Evolutionary conservation across 1,284 basidiomycete species (phyloP), one percentile per base, ranked within the genome.

Genomic region (Pyrrhoderma noxium): DNA sequence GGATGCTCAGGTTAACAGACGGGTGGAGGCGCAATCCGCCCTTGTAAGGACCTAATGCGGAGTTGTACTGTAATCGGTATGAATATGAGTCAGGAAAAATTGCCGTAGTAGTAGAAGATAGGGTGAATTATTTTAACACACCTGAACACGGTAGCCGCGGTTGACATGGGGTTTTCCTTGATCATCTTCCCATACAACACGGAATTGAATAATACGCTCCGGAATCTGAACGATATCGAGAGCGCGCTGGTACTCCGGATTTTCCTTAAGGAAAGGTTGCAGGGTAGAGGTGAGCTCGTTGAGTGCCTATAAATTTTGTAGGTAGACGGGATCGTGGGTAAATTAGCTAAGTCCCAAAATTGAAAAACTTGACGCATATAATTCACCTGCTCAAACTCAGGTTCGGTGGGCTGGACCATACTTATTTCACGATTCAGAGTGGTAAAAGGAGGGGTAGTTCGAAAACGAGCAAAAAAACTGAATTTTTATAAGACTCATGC

Each of bases 21-120:
- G 85, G 84, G 74, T 89, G 86, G 54, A 90, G 76, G 60, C 87
- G 81, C 58, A 89, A 79, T 67, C 85, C 85, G 60, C 87, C 87
- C 69, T 89, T 89, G 79, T 89, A 90, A 38, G 86, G 86, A 53
- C 86, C 87, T 48, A 90, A 76, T 16, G 84, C 84, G 39, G 85
- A 88, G 76, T 89, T 89, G 76, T 85, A 89, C 79, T 84, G 51
- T 14, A 52, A 14, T 11, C n/a, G n/a, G n/a, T n/a, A n/a, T n/a
- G n/a, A n/a, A n/a, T 34, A 35, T 39, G 49, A 49, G 49, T 52
- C 43, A 34, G 49, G 23, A 48, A 45, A 14, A 14, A 27, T n/a
- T 4, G 8, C 34, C 13, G n/a, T 27, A 39, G 5, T 23, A 36
- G 19, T 2, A 9, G n/a, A n/a, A 46, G 35, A 25, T 16, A 35